These are phyloP conservation scores for Leccinellum albellum DNA, from an alignment of 768 basidiomycete genomes.

Conservation along the genomic window DNA sequence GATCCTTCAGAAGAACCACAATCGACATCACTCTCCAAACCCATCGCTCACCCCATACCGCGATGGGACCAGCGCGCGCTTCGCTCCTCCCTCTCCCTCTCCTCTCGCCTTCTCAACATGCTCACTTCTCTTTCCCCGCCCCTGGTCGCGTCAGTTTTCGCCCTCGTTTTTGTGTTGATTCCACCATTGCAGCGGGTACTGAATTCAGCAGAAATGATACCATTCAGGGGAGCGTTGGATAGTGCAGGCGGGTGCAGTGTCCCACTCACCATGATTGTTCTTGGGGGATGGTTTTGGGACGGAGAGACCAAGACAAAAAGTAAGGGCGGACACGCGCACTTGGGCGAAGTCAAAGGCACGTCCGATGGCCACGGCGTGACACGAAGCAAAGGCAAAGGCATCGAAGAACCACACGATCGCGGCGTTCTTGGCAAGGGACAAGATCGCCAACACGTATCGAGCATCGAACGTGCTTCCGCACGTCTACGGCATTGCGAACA, in stretches of 20 bases:
- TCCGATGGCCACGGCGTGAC: neutral
- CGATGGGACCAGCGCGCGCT: constrained; percentile 1
- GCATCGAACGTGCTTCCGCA: neutral
- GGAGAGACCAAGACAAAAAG: constrained; percentile 16
- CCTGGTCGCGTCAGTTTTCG: constrained; percentile 73
- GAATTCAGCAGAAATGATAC: constrained; percentile 52
- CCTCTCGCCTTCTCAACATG: neutral
- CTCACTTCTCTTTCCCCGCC: constrained; percentile 82
- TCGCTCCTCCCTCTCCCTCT: neutral
- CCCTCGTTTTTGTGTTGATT: constrained; percentile 73
- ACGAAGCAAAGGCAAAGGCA: constrained; percentile 10
- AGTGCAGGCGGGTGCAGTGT: constrained; percentile 75
- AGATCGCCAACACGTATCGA: neutral
- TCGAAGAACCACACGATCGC: neutral
- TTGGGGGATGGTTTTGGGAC: constrained; percentile 87
- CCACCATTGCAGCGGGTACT: constrained; percentile 72
- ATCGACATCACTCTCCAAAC: neutral
- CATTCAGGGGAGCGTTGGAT: constrained; percentile 64
- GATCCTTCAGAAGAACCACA: neutral
- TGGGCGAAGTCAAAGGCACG: neutral
- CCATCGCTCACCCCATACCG: neutral
- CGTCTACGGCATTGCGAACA: neutral
- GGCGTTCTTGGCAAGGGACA: neutral
- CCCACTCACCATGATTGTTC: constrained; percentile 85
- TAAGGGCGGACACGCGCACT: neutral